Base-by-base conservation (phyloP, 2,329 filamentous ascomycete species). In the Sporothrix globosa region DNA sequence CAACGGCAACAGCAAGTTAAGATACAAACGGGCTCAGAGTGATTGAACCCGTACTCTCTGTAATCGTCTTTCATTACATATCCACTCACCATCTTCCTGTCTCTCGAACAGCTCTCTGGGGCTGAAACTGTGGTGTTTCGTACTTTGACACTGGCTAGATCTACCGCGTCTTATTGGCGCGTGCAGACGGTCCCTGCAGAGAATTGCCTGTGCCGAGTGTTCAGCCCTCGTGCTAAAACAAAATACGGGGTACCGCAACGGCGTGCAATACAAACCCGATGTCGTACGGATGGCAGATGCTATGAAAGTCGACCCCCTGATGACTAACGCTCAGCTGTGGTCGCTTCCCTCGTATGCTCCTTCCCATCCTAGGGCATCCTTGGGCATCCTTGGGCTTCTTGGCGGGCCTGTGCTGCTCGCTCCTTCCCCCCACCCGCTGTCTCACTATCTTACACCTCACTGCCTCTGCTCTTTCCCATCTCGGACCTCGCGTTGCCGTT, bases 121-220 rank as follows among this genome's bases (percentile, higher is more conserved):
- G 19, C 53, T 68, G 66, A 68, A 58, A 68, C 66, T 60, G 30
- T 60, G 24, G 53, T 58, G 67, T 69, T 69, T 69, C 67, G 67
- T 3, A 50, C 27, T 63, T 61, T 69, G 56, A 68, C 19, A 46
- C 24, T 50, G 53, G 39, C 7, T 14, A 11, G 17, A 14, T 41
- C n/a, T 41, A 1, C 27, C 17, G 52, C 9, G 19, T 68, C 41
- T 46, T 60, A 68, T 68, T 56, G 66, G 66, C 34, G 44, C 41
- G 60, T 65, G 50, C 60, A 46, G 41, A 24, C 60, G 60, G 60
- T 30, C 60, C 44, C 60, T 65, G 17, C 21, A 50, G 60, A 21
- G 21, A 4, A 10, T 39, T 19, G n/a, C n/a, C n/a, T 63, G 39
- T 48, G 60, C 58, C 34, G 54, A 58, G 34, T 21, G 19, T 17